phyloP scores from a whole-genome alignment of 805 yeast species.

The Pichia cephalocereana region DNA sequence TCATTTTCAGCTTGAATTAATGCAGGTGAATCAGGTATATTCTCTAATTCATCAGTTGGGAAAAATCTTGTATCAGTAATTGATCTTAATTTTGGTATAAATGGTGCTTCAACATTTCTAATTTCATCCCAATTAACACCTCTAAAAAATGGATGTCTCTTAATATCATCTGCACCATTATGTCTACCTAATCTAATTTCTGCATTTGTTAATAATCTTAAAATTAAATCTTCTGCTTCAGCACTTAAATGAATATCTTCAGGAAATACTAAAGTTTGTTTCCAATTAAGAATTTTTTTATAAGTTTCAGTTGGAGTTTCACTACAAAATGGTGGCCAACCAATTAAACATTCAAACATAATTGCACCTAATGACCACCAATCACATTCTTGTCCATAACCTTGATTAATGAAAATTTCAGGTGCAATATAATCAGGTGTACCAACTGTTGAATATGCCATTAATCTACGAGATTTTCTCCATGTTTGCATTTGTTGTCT shows the following conservation, averaged over 20 bases:
- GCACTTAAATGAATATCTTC: conserved; percentile 85
- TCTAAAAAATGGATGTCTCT: conserved; percentile 82
- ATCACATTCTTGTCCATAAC: conserved; percentile 94
- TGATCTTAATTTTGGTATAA: conserved; percentile 82
- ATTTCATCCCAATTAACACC: conserved; percentile 96
- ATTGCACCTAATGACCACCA: conserved; percentile 98
- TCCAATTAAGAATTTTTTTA: conserved; percentile 85
- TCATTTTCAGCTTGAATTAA: conserved; percentile 57
- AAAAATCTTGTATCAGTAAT: conserved; percentile 95
- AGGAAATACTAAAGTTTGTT: conserved; percentile 78
- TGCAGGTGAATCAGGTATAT: conserved; percentile 86
- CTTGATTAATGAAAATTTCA: conserved; percentile 85
- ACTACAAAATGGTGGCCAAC: conserved; percentile 96
- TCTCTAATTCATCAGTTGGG: conserved; percentile 95
- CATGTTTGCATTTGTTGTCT: conserved; percentile 94
- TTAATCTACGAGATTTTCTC: conserved; percentile 82
- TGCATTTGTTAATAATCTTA: conserved; percentile 65
- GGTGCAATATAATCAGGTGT: conserved; percentile 97
- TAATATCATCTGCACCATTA: conserved; percentile 89
- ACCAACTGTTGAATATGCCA: conserved; percentile 96
- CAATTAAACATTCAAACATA: conserved; percentile 92
- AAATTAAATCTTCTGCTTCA: conserved; percentile 80
- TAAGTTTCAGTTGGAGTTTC: conserved; percentile 94
- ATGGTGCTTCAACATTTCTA: conserved; percentile 84
- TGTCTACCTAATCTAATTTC: conserved; percentile 78